phyloP scores from a whole-genome alignment of 140 eudicot species.

The Anethum foeniculum region DNA sequence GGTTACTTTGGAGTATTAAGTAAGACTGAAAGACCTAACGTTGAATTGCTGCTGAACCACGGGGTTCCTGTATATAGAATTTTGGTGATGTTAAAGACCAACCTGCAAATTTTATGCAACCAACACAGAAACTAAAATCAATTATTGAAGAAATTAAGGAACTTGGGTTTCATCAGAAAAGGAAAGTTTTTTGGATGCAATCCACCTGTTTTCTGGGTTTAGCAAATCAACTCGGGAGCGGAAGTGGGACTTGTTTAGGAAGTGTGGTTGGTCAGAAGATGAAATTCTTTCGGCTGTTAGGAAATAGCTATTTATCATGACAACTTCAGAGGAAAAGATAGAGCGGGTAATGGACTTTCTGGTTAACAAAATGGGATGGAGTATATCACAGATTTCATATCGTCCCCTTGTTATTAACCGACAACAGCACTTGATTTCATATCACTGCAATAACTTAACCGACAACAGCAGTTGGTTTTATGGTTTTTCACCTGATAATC shows the following conservation, averaged over 20 bases:
- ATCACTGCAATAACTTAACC: too few species aligned
- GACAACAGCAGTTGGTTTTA: too few species aligned
- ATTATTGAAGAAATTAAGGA: background rate
- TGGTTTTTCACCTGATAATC: too few species aligned
- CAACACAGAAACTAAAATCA: background rate
- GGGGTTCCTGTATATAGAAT: slow-evolving; percentile 1
- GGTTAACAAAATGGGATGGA: slow-evolving; percentile 10
- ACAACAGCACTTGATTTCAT: too few species aligned
- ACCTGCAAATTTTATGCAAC: background rate
- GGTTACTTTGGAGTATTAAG: background rate
- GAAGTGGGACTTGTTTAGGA: slow-evolving; percentile 8
- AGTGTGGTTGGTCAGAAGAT: slow-evolving; percentile 14
- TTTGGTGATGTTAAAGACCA: background rate
- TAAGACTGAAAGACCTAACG: background rate
- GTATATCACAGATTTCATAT: background rate
- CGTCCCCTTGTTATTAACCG: background rate
- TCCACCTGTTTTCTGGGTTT: background rate
- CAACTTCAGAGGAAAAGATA: background rate
- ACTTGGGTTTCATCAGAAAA: background rate
- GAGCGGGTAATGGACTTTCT: slow-evolving; percentile 6
- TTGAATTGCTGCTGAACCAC: background rate
- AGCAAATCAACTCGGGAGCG: background rate
- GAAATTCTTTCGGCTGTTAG: slow-evolving; percentile 10
- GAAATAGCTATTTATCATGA: background rate
- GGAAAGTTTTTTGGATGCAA: background rate